Evolutionary conservation across 2,329 filamentous ascomycete species (phyloP), one percentile per base, ranked within the genome.

Genomic region (Chrysosporium keratinophilum): DNA sequence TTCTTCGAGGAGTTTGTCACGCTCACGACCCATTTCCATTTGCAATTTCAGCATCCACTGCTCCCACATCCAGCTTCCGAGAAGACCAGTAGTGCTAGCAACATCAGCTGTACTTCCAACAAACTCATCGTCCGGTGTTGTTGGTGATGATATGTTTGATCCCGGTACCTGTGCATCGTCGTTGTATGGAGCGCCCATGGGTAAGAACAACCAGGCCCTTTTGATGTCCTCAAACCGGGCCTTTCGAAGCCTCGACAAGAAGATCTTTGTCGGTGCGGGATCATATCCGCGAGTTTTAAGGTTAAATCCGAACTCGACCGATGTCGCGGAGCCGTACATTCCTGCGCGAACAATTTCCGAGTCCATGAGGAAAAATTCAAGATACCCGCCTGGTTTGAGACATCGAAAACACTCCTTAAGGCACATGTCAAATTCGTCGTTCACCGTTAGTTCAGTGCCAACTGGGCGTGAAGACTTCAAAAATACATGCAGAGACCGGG

Each of bases 61-160:
- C 78, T 98, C 93, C 91, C 90, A 98, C 67, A 84, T 83, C 83
- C 89, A 93, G 23, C 85, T 84, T 3, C 88, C 93, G 0, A 91
- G 81, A 40, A 97, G 73, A 17, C 90, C 90, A 11, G 87, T 85
- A 59, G 95, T 76, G 61, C 80, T 82, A 1, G 87, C 87, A 12
- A 84, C 80, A 64, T 83, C 80, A 48, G 83, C 80, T 0, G 85
- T 88, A 62, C 79, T 85, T 6, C 86, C 86, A n/a, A 76, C 65
- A 15, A 72, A 71, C 5, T 74, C 73, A 15, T 83, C 82, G 35
- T 46, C 44, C 19, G 31, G 31, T 17, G 46, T 43, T 15, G 44
- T 58, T 87, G 82, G 60, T 81, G 74, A 28, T 28, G 23, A 28
- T 28, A 28, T 59, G 78, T 75, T 46, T 66, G 63, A 42, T 67